A percentile compares a stretch with the other conserved stretches of the same genome.
Evolutionary conservation across 176 grass and related monocot genomes (phyloP).

Genomic region (Bonia amplexicaulis): DNA sequence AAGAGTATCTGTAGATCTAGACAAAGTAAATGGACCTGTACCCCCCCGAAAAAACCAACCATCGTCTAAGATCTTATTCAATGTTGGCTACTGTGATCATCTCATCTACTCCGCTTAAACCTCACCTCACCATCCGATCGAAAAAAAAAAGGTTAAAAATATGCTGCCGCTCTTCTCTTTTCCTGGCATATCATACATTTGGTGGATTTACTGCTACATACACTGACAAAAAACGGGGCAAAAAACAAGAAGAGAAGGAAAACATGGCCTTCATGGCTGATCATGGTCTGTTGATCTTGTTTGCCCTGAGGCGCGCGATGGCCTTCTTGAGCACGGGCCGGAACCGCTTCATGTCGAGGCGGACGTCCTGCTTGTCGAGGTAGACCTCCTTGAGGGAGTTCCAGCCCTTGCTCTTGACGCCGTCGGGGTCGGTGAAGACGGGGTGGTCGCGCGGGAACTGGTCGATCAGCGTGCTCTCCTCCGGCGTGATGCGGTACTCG

Average conservation of each 20-base stretch:
- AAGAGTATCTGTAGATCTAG: neutral
- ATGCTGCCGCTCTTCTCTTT: neutral
- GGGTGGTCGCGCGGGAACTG: slow-evolving; percentile 65
- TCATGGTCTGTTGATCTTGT: neutral
- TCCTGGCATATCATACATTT: slow-evolving; percentile 23
- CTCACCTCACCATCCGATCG: neutral
- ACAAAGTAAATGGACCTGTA: neutral
- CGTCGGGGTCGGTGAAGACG: slow-evolving; percentile 71
- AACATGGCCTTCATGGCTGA: neutral
- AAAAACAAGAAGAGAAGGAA: neutral
- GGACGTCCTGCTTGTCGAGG: slow-evolving; percentile 80
- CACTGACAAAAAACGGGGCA: neutral
- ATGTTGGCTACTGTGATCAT: neutral
- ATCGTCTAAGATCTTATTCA: neutral
- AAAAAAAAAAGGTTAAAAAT: neutral
- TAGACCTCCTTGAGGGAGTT: slow-evolving; percentile 44
- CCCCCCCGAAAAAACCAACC: neutral
- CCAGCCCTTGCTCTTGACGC: slow-evolving; percentile 56
- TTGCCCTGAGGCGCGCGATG: slow-evolving; percentile 33
- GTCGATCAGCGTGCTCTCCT: slow-evolving; percentile 80
- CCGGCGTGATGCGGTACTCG: slow-evolving; percentile 67
- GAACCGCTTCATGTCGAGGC: slow-evolving; percentile 66
- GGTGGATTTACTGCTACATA: slow-evolving; percentile 31
- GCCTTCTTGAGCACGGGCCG: slow-evolving; percentile 46
- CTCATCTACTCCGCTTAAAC: neutral